Evolutionary conservation across 1,139 yeast species (phyloP).

Genomic region (Nakaseomyces nivariensis): DNA sequence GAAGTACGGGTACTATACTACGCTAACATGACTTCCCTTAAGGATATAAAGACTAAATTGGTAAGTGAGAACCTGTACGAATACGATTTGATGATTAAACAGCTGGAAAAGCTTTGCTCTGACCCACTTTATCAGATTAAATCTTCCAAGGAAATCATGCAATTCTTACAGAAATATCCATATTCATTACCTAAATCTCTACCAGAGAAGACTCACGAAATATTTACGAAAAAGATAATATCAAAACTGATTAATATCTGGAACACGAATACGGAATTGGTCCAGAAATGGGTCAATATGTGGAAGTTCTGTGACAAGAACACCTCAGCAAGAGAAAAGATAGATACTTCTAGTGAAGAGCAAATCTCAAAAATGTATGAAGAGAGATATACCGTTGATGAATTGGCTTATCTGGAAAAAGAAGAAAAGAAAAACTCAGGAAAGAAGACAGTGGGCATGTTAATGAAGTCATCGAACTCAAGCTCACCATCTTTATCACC

Average conservation of each 20-base stretch:
- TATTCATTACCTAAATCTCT: not conserved
- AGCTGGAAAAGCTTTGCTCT: slow-evolving; percentile 1
- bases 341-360: slow-evolving; percentile 9
- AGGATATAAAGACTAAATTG: slow-evolving; percentile 14
- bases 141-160: slow-evolving; percentile 1
- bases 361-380: slow-evolving; percentile 18
- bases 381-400: slow-evolving; percentile 24
- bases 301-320: slow-evolving; percentile 23
- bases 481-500: slow-evolving; percentile 8
- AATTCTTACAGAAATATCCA: slow-evolving; percentile 1
- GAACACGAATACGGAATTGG: slow-evolving; percentile 6
- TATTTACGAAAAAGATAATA: slow-evolving; percentile 1
- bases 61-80: slow-evolving; percentile 19
- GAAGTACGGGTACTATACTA: slow-evolving; percentile 20
- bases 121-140: not conserved
- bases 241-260: not conserved
- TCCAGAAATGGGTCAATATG: slow-evolving; percentile 14
- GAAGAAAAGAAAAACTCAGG: slow-evolving; percentile 5
- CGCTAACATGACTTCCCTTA: slow-evolving; percentile 18
- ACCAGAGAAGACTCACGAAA: slow-evolving; percentile 2
- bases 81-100: slow-evolving; percentile 14
- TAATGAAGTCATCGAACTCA: slow-evolving; percentile 5
- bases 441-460: slow-evolving; percentile 1
- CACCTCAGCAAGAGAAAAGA: slow-evolving; percentile 7
- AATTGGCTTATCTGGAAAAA: slow-evolving; percentile 16